These are phyloP conservation scores for Corchorus capsularis DNA, from an alignment of 345 rosid species.

Conservation along the genomic window DNA sequence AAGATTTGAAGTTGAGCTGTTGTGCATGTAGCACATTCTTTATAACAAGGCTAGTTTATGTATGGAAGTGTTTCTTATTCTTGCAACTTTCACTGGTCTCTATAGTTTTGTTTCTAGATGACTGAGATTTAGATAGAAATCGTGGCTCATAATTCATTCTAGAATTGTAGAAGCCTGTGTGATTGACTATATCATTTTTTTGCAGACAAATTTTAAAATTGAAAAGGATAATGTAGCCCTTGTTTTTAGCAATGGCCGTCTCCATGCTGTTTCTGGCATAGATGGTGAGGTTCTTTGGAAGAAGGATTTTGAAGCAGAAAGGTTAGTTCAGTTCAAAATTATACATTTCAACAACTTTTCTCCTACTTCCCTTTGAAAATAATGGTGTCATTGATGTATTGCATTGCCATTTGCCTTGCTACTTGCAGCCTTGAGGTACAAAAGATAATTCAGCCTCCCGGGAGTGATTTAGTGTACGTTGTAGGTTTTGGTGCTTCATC, in stretches of 20 bases:
- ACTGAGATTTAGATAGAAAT: neutral
- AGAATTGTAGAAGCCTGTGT: neutral
- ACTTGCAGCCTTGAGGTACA: conserved; percentile 76
- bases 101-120: neutral
- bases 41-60: neutral
- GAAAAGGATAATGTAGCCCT: conserved; percentile 66
- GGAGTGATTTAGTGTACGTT: conserved; percentile 49
- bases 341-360: neutral
- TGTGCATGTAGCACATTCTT: neutral
- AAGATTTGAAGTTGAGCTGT: neutral
- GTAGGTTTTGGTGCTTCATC: conserved; percentile 72
- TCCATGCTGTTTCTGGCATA: conserved; percentile 81
- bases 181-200: conserved; percentile 12
- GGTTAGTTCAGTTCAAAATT: conserved; percentile 50
- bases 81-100: neutral
- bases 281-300: conserved; percentile 93
- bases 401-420: conserved; percentile 9
- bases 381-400: conserved; percentile 20
- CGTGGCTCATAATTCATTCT: neutral
- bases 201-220: conserved; percentile 66
- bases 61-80: neutral
- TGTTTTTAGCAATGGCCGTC: conserved; percentile 69
- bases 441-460: conserved; percentile 62
- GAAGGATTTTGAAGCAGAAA: conserved; percentile 72
- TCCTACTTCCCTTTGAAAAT: conserved; percentile 1